Evolutionary conservation across 2,329 filamentous ascomycete genomes (phyloP).

Genomic region (Exophiala sideris): DNA sequence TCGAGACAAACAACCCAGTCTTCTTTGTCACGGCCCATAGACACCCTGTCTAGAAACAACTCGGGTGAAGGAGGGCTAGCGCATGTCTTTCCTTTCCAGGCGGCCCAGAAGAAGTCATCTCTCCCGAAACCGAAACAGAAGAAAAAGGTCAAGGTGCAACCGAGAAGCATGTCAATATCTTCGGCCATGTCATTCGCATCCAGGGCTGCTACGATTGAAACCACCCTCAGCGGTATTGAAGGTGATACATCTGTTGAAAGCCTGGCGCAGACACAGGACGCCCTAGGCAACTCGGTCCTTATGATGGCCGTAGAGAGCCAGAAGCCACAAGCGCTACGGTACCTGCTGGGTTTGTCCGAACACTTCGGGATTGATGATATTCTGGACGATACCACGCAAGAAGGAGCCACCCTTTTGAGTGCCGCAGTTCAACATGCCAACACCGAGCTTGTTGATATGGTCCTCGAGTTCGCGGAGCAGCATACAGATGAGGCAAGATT

Average conservation of each 20-base stretch:
- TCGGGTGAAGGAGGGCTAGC: slow-evolving; percentile 51
- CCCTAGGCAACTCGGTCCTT: slow-evolving; percentile 73
- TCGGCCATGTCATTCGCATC: slow-evolving; percentile 83
- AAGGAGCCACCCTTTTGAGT: slow-evolving; percentile 83
- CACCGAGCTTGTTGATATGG: slow-evolving; percentile 66
- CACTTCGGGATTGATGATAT: slow-evolving; percentile 71
- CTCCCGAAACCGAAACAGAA: slow-evolving; percentile 34
- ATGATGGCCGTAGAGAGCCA: slow-evolving; percentile 82
- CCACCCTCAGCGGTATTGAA: slow-evolving; percentile 69
- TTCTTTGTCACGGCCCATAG: slow-evolving; percentile 20
- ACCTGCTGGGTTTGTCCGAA: slow-evolving; percentile 72
- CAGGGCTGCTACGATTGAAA: slow-evolving; percentile 72
- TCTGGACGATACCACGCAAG: slow-evolving; percentile 80
- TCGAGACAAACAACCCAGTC: slow-evolving; percentile 22
- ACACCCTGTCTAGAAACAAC: slow-evolving; percentile 40
- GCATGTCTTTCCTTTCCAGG: slow-evolving; percentile 91
- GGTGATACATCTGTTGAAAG: slow-evolving; percentile 80
- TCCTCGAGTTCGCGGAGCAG: slow-evolving; percentile 68
- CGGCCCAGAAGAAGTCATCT: slow-evolving; percentile 40
- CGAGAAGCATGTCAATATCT: slow-evolving; percentile 79
- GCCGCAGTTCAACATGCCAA: slow-evolving; percentile 85
- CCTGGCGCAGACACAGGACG: slow-evolving; percentile 54
- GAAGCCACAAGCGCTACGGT: slow-evolving; percentile 69
- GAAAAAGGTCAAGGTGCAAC: slow-evolving; percentile 87
- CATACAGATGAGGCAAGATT: slow-evolving; percentile 56